These are phyloP conservation scores for Hypocreales sp. DNA, from an alignment of 2,329 filamentous ascomycete genomes.

Conservation along the genomic window DNA sequence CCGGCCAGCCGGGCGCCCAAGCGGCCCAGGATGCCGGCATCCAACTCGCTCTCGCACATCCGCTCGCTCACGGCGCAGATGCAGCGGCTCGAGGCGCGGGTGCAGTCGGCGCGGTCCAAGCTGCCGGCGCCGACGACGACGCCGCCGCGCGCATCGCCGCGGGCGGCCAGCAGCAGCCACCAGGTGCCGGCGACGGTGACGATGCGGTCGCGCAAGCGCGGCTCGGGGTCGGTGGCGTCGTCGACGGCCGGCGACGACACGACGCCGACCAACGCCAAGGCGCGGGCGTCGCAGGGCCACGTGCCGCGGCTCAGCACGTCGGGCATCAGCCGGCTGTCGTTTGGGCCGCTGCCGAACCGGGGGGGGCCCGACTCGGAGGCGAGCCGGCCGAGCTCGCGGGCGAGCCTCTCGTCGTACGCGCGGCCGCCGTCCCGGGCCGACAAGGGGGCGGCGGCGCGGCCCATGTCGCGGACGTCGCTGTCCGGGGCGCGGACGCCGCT, in stretches of 20 bases:
- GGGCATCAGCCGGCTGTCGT: constrained; percentile 46
- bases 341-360: constrained; percentile 44
- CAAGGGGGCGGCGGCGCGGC: constrained; percentile 37
- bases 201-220: constrained; percentile 55
- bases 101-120: constrained; percentile 83
- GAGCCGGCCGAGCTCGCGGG: constrained; percentile 56
- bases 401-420: constrained; percentile 42
- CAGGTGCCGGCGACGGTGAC: constrained; percentile 37
- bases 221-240: constrained; percentile 38
- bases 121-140: constrained; percentile 68
- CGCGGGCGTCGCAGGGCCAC: constrained; percentile 27
- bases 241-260: constrained; percentile 34
- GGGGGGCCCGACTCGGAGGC: constrained; percentile 28
- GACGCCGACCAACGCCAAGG: constrained; percentile 25
- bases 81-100: constrained; percentile 87
- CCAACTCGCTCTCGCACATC: constrained; percentile 76
- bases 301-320: constrained; percentile 44
- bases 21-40: constrained; percentile 38
- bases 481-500: constrained; percentile 48
- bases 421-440: constrained; percentile 39
- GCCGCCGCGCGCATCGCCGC: constrained; percentile 68
- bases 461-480: constrained; percentile 49
- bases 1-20: constrained; percentile 33
- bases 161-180: constrained; percentile 16
- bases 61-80: constrained; percentile 90